A percentile compares a stretch with the other conserved stretches of the same genome.
These are phyloP conservation scores for Skeletonema tropicum DNA, from an alignment of 108 stramenopile genomes.

Conservation along the genomic window DNA sequence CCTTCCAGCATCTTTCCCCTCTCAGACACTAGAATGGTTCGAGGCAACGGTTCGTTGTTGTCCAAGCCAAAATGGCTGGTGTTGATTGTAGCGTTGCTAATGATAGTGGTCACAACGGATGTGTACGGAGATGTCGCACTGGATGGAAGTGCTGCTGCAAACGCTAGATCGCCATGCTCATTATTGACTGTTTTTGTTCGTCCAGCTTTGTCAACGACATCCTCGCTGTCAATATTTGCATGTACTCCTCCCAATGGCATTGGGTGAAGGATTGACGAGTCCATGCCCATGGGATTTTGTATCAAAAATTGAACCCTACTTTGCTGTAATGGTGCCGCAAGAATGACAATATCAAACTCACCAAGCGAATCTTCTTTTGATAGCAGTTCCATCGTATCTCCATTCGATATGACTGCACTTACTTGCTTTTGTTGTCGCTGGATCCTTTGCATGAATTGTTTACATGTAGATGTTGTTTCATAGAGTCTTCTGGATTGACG, in stretches of 20 bases:
- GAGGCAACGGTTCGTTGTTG: constrained; percentile 40
- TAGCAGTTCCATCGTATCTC: constrained; percentile 44
- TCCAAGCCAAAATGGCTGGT: constrained; percentile 48
- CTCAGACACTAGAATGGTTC: constrained; percentile 56
- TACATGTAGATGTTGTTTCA: constrained; percentile 13
- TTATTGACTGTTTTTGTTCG: constrained; percentile 6
- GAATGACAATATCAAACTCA: constrained; percentile 70
- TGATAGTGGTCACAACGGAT: constrained; percentile 75
- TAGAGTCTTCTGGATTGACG: constrained; percentile 53
- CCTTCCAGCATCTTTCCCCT: constrained; percentile 52
- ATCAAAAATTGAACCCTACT: constrained; percentile 69
- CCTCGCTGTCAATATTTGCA: constrained; percentile 44
- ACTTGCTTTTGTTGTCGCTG: constrained; percentile 37
- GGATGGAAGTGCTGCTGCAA: constrained; percentile 47
- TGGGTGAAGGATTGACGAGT: constrained; percentile 60
- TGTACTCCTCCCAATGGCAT: constrained; percentile 65
- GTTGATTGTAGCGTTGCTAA: constrained; percentile 64
- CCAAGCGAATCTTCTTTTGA: constrained; percentile 54
- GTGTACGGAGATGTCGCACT: constrained; percentile 66
- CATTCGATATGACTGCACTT: constrained; percentile 38
- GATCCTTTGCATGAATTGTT: constrained; percentile 3
- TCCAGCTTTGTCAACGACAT: background rate
- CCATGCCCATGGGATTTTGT: constrained; percentile 55
- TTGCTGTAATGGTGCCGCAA: constrained; percentile 77
- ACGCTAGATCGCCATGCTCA: constrained; percentile 46